Percentiles rank a stretch among this genome's conserved stretches.
Conservation (phyloP, 2,329 filamentous ascomycete genomes). For the Dendrostoma leiphaemia region DNA sequence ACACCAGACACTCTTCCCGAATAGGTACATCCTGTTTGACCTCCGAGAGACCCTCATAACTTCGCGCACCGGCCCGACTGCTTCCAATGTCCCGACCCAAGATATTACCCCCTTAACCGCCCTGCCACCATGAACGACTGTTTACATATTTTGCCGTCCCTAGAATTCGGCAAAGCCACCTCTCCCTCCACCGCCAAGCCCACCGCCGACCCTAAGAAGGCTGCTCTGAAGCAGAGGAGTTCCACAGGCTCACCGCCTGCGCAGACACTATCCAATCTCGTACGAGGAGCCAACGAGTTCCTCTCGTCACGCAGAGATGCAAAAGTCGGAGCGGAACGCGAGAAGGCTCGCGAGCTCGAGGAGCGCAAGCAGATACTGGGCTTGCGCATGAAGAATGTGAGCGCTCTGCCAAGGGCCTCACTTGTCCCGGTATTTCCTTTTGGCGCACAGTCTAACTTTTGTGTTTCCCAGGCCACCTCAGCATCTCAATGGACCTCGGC, state of each 20-base stretch:
- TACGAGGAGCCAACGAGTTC: slow-evolving; percentile 36
- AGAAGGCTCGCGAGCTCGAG: slow-evolving; percentile 45
- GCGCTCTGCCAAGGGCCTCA: slow-evolving; percentile 26
- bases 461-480: slow-evolving; percentile 56
- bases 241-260: slow-evolving; percentile 4
- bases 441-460: slow-evolving; percentile 17
- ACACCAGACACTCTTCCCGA: not conserved
- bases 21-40: not conserved
- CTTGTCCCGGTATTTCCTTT: not conserved
- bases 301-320: slow-evolving; percentile 52
- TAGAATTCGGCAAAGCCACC: not conserved
- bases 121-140: slow-evolving; percentile 16
- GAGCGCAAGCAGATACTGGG: slow-evolving; percentile 62
- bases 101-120: not conserved
- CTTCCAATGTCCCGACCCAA: slow-evolving; percentile 8
- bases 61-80: not conserved
- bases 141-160: slow-evolving; percentile 12
- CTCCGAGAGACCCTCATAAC: not conserved
- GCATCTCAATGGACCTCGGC: slow-evolving; percentile 72
- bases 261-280: slow-evolving; percentile 22
- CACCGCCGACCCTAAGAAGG: not conserved
- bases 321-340: slow-evolving; percentile 48
- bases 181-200: not conserved
- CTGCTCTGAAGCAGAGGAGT: slow-evolving; percentile 1
- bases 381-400: slow-evolving; percentile 63